Evolutionary conservation across 1,284 basidiomycete genomes (phyloP).

Genomic region (Exsudoporus floridanus): DNA sequence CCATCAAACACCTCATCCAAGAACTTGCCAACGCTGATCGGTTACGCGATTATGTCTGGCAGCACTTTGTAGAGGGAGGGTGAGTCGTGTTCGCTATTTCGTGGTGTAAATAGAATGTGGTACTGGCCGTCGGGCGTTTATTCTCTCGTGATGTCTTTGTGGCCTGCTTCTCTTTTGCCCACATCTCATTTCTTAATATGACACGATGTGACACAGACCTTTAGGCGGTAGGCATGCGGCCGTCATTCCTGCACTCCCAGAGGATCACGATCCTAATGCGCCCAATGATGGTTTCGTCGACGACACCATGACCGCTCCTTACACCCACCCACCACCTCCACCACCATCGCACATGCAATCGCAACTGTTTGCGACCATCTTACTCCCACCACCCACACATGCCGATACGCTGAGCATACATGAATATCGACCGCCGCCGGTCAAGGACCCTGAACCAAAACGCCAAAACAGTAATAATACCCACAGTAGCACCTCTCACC

Average conservation of each 20-base stretch:
- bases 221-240: slow-evolving; percentile 75
- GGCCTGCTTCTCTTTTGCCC: slow-evolving; percentile 21
- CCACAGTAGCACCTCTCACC: slow-evolving; percentile 8
- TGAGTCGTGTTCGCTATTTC: slow-evolving; percentile 42
- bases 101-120: slow-evolving; percentile 7
- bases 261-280: slow-evolving; percentile 57
- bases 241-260: slow-evolving; percentile 71
- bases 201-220: slow-evolving; percentile 48
- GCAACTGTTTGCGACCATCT: slow-evolving; percentile 33
- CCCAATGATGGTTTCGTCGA: slow-evolving; percentile 37
- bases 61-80: slow-evolving; percentile 79
- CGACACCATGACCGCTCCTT: slow-evolving; percentile 23
- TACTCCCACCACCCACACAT: slow-evolving; percentile 29
- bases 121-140: slow-evolving; percentile 3
- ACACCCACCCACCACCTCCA: slow-evolving; percentile 18
- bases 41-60: slow-evolving; percentile 77
- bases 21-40: slow-evolving; percentile 68
- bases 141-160: slow-evolving; percentile 13
- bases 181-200: slow-evolving; percentile 32
- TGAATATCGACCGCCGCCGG: slow-evolving; percentile 32
- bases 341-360: slow-evolving; percentile 20
- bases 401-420: slow-evolving; percentile 34
- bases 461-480: slow-evolving; percentile 16
- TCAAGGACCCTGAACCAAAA: slow-evolving; percentile 23
- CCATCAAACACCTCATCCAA: slow-evolving; percentile 82